These are phyloP conservation scores for Suillus clintonianus DNA, from an alignment of 768 basidiomycete species.

Conservation along the genomic window DNA sequence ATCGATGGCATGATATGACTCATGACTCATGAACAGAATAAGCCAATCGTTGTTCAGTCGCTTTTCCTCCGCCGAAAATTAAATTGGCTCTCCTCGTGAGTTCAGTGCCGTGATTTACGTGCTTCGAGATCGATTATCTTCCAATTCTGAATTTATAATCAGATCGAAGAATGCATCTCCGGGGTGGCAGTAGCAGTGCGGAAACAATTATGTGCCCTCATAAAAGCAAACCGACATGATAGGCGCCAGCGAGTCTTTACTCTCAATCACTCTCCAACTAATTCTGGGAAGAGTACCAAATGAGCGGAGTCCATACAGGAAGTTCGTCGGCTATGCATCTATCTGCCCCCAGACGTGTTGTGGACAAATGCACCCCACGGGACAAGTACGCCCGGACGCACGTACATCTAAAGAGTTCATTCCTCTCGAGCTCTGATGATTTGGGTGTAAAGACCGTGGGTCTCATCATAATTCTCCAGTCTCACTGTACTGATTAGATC, in stretches of 20 bases:
- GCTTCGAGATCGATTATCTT: conserved; percentile 11
- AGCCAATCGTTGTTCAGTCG: conserved; percentile 19
- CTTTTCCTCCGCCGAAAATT: not conserved
- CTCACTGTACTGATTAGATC: conserved; percentile 2
- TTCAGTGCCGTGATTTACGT: conserved; percentile 26
- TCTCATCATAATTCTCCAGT: not conserved
- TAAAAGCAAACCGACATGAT: conserved; percentile 17
- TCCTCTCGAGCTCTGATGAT: conserved; percentile 30
- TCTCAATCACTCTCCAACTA: not conserved
- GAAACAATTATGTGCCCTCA: conserved; percentile 14
- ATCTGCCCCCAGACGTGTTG: conserved; percentile 27
- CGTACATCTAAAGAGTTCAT: conserved; percentile 25
- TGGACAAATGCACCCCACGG: conserved; percentile 36
- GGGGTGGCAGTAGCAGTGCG: not conserved
- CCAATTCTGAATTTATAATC: conserved; percentile 18
- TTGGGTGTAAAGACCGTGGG: conserved; percentile 24
- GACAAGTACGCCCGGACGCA: conserved; percentile 35
- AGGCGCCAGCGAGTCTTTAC: not conserved
- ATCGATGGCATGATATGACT: conserved; percentile 16
- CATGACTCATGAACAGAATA: conserved; percentile 11
- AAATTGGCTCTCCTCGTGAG: conserved; percentile 5
- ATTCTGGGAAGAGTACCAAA: not conserved
- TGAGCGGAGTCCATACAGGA: not conserved
- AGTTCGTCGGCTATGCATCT: conserved; percentile 13
- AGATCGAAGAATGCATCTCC: conserved; percentile 11